These are phyloP conservation scores for Phytophthora crassamura DNA, from an alignment of 352 stramenopile species.

Conservation along the genomic window DNA sequence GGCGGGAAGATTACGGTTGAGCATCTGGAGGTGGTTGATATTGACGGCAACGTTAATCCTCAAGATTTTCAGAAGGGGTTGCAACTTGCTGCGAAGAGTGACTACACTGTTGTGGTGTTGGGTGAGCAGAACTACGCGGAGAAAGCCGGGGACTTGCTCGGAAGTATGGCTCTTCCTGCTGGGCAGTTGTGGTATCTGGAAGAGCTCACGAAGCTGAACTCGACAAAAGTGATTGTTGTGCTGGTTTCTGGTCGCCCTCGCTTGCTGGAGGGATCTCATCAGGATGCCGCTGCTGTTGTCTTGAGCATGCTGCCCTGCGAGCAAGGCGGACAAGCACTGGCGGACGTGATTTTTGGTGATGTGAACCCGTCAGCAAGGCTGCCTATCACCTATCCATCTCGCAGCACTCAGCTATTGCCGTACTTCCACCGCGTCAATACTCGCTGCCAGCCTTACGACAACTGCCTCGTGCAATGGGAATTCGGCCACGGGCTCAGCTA, in stretches of 20 bases:
- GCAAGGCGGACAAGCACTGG: constrained; percentile 76
- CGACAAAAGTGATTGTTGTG: constrained; percentile 75
- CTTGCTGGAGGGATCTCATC: constrained; percentile 54
- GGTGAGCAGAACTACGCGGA: constrained; percentile 86
- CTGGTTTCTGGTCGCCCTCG: constrained; percentile 73
- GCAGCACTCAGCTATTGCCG: constrained; percentile 51
- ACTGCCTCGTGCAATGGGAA: constrained; percentile 64
- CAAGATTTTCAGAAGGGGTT: constrained; percentile 53
- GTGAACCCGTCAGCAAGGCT: constrained; percentile 78
- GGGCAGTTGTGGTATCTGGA: constrained; percentile 72
- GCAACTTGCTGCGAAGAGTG: constrained; percentile 52
- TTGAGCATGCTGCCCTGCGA: constrained; percentile 81
- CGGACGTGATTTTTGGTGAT: constrained; percentile 69
- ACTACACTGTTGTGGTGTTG: constrained; percentile 78
- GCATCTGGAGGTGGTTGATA: constrained; percentile 57
- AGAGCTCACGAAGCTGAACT: constrained; percentile 53
- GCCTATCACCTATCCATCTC: constrained; percentile 79
- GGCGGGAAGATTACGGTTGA: constrained; percentile 23
- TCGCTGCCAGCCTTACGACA: constrained; percentile 54
- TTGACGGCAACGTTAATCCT: constrained; percentile 45
- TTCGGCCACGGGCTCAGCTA: constrained; percentile 82
- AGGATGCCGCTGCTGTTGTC: constrained; percentile 62
- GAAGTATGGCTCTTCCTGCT: constrained; percentile 54
- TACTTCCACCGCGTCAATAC: constrained; percentile 81
- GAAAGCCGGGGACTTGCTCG: constrained; percentile 78